Percentiles rank a stretch among this genome's conserved stretches.
These are phyloP conservation scores for Cucumis variabilis DNA, from an alignment of 331 rosid species.

Conservation along the genomic window DNA sequence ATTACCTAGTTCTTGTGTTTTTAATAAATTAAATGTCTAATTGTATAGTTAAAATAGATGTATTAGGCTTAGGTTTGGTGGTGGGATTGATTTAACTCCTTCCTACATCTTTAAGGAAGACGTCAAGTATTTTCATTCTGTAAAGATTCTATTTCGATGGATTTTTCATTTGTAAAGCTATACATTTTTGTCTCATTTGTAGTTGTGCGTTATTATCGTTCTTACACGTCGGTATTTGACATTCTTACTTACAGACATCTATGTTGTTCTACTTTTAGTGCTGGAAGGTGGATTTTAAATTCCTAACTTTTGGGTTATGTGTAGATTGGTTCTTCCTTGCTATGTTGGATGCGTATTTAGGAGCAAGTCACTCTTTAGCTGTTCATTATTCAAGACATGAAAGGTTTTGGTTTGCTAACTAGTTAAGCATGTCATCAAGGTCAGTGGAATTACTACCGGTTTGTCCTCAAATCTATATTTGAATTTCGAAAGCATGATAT, in stretches of 20 bases:
- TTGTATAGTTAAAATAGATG: neutral
- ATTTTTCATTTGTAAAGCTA: neutral
- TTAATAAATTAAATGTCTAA: neutral
- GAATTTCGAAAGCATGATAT: too few relatives aligned
- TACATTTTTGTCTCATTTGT: neutral
- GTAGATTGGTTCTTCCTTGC: neutral
- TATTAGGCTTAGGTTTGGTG: constrained; percentile 57
- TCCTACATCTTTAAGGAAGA: constrained; percentile 95
- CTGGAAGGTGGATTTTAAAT: too few relatives aligned
- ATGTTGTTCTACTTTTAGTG: neutral
- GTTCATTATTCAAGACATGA: too few relatives aligned
- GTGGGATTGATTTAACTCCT: constrained; percentile 97
- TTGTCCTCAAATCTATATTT: too few relatives aligned
- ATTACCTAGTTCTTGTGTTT: neutral
- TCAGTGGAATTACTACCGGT: too few relatives aligned
- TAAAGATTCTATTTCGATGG: constrained; percentile 39
- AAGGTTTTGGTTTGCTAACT: too few relatives aligned
- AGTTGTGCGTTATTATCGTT: neutral
- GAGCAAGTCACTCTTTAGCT: too few relatives aligned
- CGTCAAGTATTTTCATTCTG: constrained; percentile 92
- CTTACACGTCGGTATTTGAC: neutral
- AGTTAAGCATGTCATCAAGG: too few relatives aligned
- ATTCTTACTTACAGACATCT: neutral
- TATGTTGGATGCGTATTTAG: too few relatives aligned
- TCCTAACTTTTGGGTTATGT: too few relatives aligned